phyloP scores from a whole-genome alignment of 2,329 filamentous ascomycete species.

The Anisogramma anomala region DNA sequence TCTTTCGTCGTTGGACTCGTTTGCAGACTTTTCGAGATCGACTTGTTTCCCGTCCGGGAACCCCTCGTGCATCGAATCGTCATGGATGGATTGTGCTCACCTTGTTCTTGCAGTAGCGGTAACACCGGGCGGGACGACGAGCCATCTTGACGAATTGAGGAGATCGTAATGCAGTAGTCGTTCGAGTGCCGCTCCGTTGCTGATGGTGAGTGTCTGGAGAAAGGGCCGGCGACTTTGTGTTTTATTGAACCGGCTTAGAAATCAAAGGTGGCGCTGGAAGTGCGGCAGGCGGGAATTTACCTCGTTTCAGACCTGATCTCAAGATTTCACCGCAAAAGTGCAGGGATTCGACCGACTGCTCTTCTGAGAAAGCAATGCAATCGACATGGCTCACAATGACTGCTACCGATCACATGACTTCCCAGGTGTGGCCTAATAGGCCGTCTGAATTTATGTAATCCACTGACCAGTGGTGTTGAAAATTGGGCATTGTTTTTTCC shows the following conservation, averaged over 20 bases:
- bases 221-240: constrained; percentile 16
- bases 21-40: constrained; percentile 2
- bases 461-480: too few species aligned
- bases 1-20: not conserved
- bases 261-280: constrained; percentile 26
- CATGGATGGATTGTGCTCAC: constrained; percentile 40
- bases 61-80: not conserved
- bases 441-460: too few species aligned
- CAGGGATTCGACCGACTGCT: too few species aligned
- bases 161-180: constrained; percentile 34
- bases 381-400: too few species aligned
- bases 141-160: constrained; percentile 80
- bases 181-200: constrained; percentile 24
- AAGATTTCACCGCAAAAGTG: too few species aligned
- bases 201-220: constrained; percentile 23
- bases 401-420: too few species aligned
- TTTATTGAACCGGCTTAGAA: constrained; percentile 38
- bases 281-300: too few species aligned
- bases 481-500: not conserved
- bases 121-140: constrained; percentile 97
- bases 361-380: too few species aligned
- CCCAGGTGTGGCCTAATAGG: too few species aligned
- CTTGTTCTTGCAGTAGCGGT: constrained; percentile 99
- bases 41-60: not conserved
- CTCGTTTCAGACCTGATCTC: too few species aligned